phyloP scores from a whole-genome alignment of 345 rosid species.

The Iberis pinnata region DNA sequence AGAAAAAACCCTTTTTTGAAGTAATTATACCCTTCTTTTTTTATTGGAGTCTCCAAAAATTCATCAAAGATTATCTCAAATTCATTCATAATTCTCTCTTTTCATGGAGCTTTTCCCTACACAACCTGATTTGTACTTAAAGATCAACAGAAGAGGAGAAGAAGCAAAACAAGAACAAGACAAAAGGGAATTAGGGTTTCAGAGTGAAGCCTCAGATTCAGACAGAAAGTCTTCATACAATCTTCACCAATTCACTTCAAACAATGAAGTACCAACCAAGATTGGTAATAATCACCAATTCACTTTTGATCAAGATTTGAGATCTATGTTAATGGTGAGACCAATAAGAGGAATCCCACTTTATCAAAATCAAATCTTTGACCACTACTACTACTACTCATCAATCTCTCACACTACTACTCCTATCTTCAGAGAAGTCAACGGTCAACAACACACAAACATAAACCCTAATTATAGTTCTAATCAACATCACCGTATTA shows the following conservation, averaged over 20 bases:
- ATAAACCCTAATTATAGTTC: constrained; percentile 29
- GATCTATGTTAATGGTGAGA: constrained; percentile 44
- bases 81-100: constrained; percentile 3
- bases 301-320: constrained; percentile 45
- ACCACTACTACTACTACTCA: constrained; percentile 28
- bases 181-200: constrained; percentile 25
- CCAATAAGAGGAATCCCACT: constrained; percentile 91
- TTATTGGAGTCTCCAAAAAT: constrained; percentile 5
- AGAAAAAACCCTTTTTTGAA: constrained; percentile 12
- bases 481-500: constrained; percentile 18
- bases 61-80: constrained; percentile 17
- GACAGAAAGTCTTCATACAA: constrained; percentile 14
- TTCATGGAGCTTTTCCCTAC: constrained; percentile 34
- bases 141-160: constrained; percentile 17
- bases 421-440: constrained; percentile 27
- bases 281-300: constrained; percentile 15
- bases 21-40: constrained; percentile 4
- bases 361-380: constrained; percentile 43
- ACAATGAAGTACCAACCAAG: constrained; percentile 22
- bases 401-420: constrained; percentile 13
- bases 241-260: constrained; percentile 17
- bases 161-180: constrained; percentile 16
- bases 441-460: constrained; percentile 19
- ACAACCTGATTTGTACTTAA: constrained; percentile 31
- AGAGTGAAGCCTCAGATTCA: constrained; percentile 22